Conservation (phyloP, 768 basidiomycete species). For the Termitomyces heimii region DNA sequence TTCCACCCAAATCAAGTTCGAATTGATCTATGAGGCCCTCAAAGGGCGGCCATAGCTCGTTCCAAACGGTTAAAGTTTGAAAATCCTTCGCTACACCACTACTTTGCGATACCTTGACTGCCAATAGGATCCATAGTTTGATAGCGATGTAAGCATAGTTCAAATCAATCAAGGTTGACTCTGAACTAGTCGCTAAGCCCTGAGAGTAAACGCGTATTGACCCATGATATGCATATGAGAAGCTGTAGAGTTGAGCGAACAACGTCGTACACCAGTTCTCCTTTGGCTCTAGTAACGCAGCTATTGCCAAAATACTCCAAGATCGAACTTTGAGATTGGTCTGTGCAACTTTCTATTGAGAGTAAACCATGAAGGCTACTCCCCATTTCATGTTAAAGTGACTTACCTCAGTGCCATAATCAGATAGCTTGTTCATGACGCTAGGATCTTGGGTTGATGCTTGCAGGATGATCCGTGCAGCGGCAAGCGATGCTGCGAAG, state of each 20-base stretch:
- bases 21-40: constrained; percentile 46
- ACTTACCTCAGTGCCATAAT: constrained; percentile 30
- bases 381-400: background rate
- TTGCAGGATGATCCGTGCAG: constrained; percentile 48
- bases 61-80: constrained; percentile 51
- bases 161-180: constrained; percentile 48
- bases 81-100: constrained; percentile 22
- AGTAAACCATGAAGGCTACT: background rate
- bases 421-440: constrained; percentile 32
- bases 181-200: constrained; percentile 25
- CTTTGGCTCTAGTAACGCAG: constrained; percentile 38
- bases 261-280: constrained; percentile 33
- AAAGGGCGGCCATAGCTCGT: constrained; percentile 72
- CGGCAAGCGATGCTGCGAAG: constrained; percentile 43
- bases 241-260: constrained; percentile 44
- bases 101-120: constrained; percentile 28
- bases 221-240: constrained; percentile 40
- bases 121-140: constrained; percentile 67
- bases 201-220: constrained; percentile 37
- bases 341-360: constrained; percentile 27
- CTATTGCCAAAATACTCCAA: constrained; percentile 62
- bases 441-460: constrained; percentile 38
- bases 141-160: constrained; percentile 66
- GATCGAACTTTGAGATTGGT: constrained; percentile 38
- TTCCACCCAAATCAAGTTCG: constrained; percentile 39